Conservation (phyloP, 2,329 filamentous ascomycete genomes). For the Colletotrichum paranaense region DNA sequence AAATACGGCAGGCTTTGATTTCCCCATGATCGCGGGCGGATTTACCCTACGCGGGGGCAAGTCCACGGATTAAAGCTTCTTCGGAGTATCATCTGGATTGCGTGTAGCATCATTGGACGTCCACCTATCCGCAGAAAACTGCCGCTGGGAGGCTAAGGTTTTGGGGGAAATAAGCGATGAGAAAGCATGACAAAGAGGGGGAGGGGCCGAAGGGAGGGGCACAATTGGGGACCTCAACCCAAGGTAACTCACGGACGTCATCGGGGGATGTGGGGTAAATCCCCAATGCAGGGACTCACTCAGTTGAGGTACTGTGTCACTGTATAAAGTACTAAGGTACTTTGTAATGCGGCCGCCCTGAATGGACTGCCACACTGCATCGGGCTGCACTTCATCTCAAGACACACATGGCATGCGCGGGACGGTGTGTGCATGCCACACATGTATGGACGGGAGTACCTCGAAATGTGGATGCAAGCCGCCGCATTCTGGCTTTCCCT, state of each 20-base stretch:
- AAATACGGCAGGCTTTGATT: not conserved
- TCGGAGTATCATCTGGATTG: not conserved
- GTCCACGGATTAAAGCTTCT: not conserved
- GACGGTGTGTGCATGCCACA: not conserved
- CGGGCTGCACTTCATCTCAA: conserved; percentile 17
- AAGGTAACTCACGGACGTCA: conserved; percentile 8
- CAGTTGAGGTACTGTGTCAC: too few species aligned
- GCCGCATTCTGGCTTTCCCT: not conserved
- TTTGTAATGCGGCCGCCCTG: not conserved
- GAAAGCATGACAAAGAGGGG: conserved; percentile 34
- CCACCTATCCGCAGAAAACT: conserved; percentile 3
- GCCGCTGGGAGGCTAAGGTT: conserved; percentile 13
- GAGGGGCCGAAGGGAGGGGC: conserved; percentile 15
- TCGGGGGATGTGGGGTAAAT: conserved; percentile 15
- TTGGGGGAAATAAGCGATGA: conserved; percentile 31
- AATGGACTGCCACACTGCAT: not conserved
- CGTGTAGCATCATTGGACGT: not conserved
- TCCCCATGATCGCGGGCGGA: not conserved
- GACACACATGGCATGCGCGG: not conserved
- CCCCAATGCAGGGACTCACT: not conserved
- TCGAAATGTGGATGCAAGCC: not conserved
- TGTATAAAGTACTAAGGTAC: too few species aligned
- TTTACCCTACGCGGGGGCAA: not conserved
- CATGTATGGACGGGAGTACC: not conserved
- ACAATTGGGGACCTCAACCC: not conserved